Evolutionary conservation across 805 yeast genomes (phyloP).

Genomic region (Blastobotrys mokoenaii): DNA sequence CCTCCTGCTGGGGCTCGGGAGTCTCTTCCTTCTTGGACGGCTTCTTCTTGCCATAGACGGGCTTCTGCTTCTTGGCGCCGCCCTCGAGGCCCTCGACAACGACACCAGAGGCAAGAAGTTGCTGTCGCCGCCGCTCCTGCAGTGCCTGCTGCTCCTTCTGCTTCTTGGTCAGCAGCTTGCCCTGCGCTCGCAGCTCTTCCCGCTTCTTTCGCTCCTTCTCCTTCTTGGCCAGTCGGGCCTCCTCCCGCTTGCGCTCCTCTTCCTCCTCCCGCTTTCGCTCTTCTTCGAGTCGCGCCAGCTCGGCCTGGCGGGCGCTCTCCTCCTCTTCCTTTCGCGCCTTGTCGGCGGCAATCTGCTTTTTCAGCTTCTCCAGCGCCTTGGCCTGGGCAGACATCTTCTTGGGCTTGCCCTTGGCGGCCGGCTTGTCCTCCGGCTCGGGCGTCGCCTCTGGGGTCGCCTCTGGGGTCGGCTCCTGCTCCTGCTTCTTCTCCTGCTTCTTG

Average conservation of each 20-base stretch:
- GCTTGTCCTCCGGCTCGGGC: slow-evolving; percentile 26
- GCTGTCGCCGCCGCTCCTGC: slow-evolving; percentile 83
- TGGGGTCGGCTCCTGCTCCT: slow-evolving; percentile 22
- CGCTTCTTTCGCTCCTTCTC: slow-evolving; percentile 81
- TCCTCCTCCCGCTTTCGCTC: slow-evolving; percentile 50
- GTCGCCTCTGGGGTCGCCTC: slow-evolving; percentile 27
- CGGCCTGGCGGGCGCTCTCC: slow-evolving; percentile 53
- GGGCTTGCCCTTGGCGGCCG: slow-evolving; percentile 42
- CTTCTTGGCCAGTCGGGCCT: slow-evolving; percentile 53
- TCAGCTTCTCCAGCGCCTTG: slow-evolving; percentile 82
- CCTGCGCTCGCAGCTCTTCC: slow-evolving; percentile 93
- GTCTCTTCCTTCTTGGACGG: slow-evolving; percentile 25
- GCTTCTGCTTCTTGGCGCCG: slow-evolving; percentile 44
- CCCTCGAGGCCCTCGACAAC: slow-evolving; percentile 63
- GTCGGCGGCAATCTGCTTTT: slow-evolving; percentile 77
- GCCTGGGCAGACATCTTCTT: slow-evolving; percentile 86
- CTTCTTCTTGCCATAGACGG: slow-evolving; percentile 28
- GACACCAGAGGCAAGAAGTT: slow-evolving; percentile 65
- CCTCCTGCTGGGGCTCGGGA: slow-evolving; percentile 10
- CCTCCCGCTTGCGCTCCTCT: slow-evolving; percentile 52
- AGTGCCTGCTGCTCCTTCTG: slow-evolving; percentile 88
- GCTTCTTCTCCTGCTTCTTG: slow-evolving; percentile 47
- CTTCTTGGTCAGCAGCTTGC: slow-evolving; percentile 86
- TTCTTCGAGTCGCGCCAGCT: slow-evolving; percentile 38
- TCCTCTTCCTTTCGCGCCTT: slow-evolving; percentile 64